Evolutionary conservation across 2,329 filamentous ascomycete species (phyloP).

Genomic region (Cladosporium colombiae): DNA sequence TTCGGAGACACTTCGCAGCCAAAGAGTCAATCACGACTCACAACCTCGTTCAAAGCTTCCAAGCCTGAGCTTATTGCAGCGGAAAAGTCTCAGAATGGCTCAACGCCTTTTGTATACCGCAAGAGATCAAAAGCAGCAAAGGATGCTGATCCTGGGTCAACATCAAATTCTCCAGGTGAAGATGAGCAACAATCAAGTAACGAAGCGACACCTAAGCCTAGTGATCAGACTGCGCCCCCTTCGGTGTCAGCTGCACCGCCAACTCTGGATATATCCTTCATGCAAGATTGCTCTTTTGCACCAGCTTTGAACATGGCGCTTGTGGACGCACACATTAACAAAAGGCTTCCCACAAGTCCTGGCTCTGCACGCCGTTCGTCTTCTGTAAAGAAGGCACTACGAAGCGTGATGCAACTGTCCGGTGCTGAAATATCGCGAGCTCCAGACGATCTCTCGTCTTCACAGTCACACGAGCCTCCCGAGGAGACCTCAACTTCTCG

Average conservation of each 20-base stretch:
- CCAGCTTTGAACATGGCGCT: constrained; percentile 26
- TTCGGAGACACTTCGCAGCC: neutral
- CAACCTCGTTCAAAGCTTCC: neutral
- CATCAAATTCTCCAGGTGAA: neutral
- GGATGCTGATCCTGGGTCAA: neutral
- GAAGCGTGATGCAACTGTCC: constrained; percentile 29
- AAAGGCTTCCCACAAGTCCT: constrained; percentile 16
- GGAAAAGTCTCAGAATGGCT: constrained; percentile 19
- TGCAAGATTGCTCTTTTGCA: constrained; percentile 24
- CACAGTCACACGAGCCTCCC: constrained; percentile 22
- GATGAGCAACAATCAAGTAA: neutral
- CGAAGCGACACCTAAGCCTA: neutral
- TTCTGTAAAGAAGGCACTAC: constrained; percentile 27
- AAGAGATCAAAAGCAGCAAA: constrained; percentile 21
- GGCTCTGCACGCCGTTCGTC: constrained; percentile 22
- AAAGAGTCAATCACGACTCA: constrained; percentile 4
- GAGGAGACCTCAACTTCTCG: neutral
- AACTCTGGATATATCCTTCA: constrained; percentile 29
- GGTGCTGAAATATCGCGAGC: constrained; percentile 28
- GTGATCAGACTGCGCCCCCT: neutral
- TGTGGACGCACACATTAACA: constrained; percentile 25
- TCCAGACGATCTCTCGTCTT: constrained; percentile 22
- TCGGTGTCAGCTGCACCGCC: constrained; percentile 10
- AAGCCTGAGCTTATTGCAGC: neutral
- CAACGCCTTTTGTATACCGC: constrained; percentile 34